Conservation (phyloP, 257 asterid genomes). For the Scutellaria galericulata region DNA sequence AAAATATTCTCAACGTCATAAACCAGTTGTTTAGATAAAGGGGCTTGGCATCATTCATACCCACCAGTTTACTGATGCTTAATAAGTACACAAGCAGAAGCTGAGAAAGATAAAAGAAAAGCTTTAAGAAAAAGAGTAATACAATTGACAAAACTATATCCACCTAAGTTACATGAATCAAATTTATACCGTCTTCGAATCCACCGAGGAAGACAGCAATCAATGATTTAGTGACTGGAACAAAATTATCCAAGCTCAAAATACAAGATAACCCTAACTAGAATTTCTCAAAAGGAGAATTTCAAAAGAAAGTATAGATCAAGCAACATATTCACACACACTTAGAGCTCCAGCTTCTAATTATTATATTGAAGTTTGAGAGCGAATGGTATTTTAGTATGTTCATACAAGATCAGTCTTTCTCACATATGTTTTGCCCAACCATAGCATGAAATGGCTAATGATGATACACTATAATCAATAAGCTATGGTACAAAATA, state of each 20-base stretch:
- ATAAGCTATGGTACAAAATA: neutral
- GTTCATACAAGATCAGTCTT: neutral
- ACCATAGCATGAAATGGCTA: slow-evolving; percentile 4
- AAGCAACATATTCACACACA: slow-evolving; percentile 10
- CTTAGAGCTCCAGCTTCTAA: slow-evolving; percentile 21
- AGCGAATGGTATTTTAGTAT: neutral
- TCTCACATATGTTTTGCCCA: neutral
- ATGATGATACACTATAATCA: neutral
- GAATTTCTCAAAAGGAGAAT: neutral
- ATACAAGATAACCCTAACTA: neutral
- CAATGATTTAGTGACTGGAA: slow-evolving; percentile 16
- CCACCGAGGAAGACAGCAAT: neutral
- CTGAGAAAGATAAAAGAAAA: neutral
- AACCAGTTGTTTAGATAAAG: slow-evolving; percentile 3
- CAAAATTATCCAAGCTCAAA: slow-evolving; percentile 14
- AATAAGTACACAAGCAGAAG: slow-evolving; percentile 2
- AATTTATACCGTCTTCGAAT: slow-evolving; percentile 17
- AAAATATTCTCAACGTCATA: neutral
- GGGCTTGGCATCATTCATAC: slow-evolving; percentile 13
- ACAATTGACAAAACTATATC: slow-evolving; percentile 18
- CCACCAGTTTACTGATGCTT: slow-evolving; percentile 10
- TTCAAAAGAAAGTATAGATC: neutral
- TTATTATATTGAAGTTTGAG: neutral
- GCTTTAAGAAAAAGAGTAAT: neutral
- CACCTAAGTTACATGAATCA: slow-evolving; percentile 2